Evolutionary conservation across 495 filamentous ascomycete species (phyloP), one percentile per base, ranked within the genome.

Genomic region (Chlorociboria aeruginascens): DNA sequence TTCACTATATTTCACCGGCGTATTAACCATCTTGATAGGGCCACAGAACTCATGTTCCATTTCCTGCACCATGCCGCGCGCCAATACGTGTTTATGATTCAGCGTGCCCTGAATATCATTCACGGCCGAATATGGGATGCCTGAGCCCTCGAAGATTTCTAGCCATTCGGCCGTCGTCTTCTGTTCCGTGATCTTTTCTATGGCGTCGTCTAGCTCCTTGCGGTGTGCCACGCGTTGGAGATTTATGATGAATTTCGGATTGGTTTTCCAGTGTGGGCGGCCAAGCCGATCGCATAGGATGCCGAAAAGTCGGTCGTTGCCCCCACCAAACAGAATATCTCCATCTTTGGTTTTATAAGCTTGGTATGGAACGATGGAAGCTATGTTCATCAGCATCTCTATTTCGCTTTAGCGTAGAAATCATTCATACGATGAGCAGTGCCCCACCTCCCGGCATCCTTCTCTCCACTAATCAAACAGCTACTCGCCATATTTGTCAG

Each of bases 1-100:
- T 43, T 88, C 77, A 8, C 87, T 95, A 64, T 86, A 97, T 63
- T 98, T 98, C 50, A 98, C 79, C 0, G 92, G 92, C n/a, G 90
- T 89, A 57, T 92, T 95, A 20, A 98, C 78, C 46, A 97, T 59
- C 65, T 89, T 89, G 51, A 97, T 85, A 3, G 79, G 77, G 1
- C 92, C 92, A 59, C 89, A 95, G 3, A 69, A 65, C 3, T 76
- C 78, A 60, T 98, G 92, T 1, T 95, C 78, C 17, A 96, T 69
- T 55, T 92, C 85, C 6, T 80, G 74, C 4, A 98, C 81, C 92
- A 98, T 97, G 36, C 79, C 71, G 46, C 92, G 72, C 25, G 90
- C 90, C 43, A 74, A 69, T 2, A 90, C 89, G 60, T 98, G 93
- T 42, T 82, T 73, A 63, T 97, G 90, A 37, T 82, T 81, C 33